Base-by-base conservation (phyloP, 2,329 filamentous ascomycete genomes). In the Pseudogymnoascus sp. region DNA sequence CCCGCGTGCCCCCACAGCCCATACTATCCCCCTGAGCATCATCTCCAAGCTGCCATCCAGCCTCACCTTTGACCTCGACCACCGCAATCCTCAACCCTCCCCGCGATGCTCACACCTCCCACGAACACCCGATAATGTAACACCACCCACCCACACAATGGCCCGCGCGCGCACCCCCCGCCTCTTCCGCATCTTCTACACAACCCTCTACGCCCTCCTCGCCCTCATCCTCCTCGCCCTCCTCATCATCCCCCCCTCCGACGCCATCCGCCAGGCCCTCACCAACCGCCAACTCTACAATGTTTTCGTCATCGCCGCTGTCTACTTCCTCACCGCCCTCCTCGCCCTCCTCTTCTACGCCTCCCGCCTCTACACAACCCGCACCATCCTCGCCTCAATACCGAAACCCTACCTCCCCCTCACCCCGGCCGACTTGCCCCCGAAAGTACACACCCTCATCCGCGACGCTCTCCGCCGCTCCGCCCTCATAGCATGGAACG, bases 321-420 rank as follows among this genome's bases (percentile, higher is more conserved):
- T 83, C 69, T 95, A 95, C 72, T 76, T 92, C 63, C 77, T 91
- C 58, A 91, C 91, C 12, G 78, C 88, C 52, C 65, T 90, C 52
- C 76, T 92, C 61, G 83, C 91, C 45, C 75, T 84, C 49, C 85
- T 96, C 69, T 84, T 97, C 69, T 97, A 96, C 74, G 83, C 87
- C 62, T 84, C 86, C 61, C 83, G 94, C n/a, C 83, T 97, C 19
- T 97, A 93, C 75, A 90, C 93, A 61, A 95, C 91, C 70, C 86
- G 90, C 65, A 89, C 83, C 52, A 86, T 90, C 7, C 81, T 97
- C 7, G 84, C 87, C 16, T 87, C 85, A 3, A 96, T 99, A 64
- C 94, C 94, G 1, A 94, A 93, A 74, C 79, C 84, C 61, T 95
- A 90, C 83, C 83, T 96, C 14, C 92, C 92, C 0, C 81, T 96